Evolutionary conservation across 1,284 basidiomycete species (phyloP), one percentile per base, ranked within the genome.

Genomic region (Heliocybe sulcata): DNA sequence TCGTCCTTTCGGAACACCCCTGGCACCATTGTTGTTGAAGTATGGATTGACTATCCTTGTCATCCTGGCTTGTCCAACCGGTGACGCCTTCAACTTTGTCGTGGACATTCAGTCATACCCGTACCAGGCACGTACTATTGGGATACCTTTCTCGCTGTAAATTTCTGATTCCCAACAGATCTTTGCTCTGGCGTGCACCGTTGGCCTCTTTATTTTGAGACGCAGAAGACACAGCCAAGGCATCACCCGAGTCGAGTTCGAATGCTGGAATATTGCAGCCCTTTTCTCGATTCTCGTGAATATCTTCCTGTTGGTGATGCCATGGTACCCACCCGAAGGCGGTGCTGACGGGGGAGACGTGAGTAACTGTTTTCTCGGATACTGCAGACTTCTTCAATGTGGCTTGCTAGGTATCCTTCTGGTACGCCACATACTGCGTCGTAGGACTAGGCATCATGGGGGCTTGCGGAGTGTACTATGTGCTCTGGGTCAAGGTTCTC

Each of bases 31-130:
- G 48, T 60, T 74, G 11, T 63, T 79, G 35, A 76, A 77, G 58
- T 81, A 72, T 67, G 51, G 70, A 16, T 61, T 81, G 11, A 77
- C 79, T 0, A 64, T 76, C n/a, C 71, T 82, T 58, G 73, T 83
- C 51, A 77, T 84, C 59, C 64, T 82, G 23, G 76, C 71, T 0
- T 76, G 54, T 49, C 57, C 51, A 35, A 35, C 61, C 12, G 59
- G 82, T 77, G 76, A 72, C 62, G 77, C 82, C 2, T 85, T 85
- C 60, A 75, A 81, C 63, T 79, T 85, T 58, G 73, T 73, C 11
- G 65, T 85, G 14, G 76, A 76, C n/a, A 66, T 85, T 12, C 51
- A 53, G 11, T 56, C 56, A 8, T 55, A 55, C 50, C 57, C 53
- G 12, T 2, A 29, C 22, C 48, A 60, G 8, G 59, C 58, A 51